A percentile compares a stretch with the other conserved stretches of the same genome.
These are phyloP conservation scores for Solidago caesia DNA, from an alignment of 129 eudicot species.

Conservation along the genomic window DNA sequence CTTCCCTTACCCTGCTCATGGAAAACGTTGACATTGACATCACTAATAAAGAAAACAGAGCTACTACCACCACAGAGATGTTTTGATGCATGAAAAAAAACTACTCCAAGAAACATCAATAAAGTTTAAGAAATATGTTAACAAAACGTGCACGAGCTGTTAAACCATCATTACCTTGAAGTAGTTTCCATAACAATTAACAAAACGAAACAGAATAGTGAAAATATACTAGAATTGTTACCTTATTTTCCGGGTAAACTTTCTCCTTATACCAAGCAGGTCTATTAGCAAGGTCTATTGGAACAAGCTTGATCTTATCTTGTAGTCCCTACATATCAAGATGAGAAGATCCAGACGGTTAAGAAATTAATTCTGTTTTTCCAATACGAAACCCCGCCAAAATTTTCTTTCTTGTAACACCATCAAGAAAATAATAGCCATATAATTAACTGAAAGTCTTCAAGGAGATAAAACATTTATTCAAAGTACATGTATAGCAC, in stretches of 20 bases:
- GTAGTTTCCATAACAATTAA: not conserved
- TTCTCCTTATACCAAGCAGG: constrained; percentile 86
- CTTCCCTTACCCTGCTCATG: too few species aligned
- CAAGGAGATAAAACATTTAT: too few species aligned
- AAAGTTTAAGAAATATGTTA: not conserved
- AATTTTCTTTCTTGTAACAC: too few species aligned
- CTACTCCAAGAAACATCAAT: too few species aligned
- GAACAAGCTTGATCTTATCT: constrained; percentile 65
- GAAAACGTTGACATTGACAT: too few species aligned
- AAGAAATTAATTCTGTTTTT: not conserved
- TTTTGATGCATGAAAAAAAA: not conserved
- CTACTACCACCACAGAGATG: not conserved
- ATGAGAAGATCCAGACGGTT: not conserved
- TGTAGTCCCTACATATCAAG: constrained; percentile 59
- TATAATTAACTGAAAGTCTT: too few species aligned
- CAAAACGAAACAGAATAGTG: constrained; percentile 5
- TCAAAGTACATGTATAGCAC: too few species aligned
- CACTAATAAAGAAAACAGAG: not conserved
- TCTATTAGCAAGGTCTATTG: constrained; percentile 59
- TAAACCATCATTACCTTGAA: not conserved
- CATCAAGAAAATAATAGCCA: too few species aligned
- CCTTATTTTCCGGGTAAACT: constrained; percentile 74
- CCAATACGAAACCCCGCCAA: too few species aligned
- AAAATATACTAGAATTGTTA: constrained; percentile 16
- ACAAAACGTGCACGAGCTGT: not conserved